Evolutionary conservation across 345 rosid genomes (phyloP), one percentile per base, ranked within the genome.

Genomic region (Gynandropsis gynandra): DNA sequence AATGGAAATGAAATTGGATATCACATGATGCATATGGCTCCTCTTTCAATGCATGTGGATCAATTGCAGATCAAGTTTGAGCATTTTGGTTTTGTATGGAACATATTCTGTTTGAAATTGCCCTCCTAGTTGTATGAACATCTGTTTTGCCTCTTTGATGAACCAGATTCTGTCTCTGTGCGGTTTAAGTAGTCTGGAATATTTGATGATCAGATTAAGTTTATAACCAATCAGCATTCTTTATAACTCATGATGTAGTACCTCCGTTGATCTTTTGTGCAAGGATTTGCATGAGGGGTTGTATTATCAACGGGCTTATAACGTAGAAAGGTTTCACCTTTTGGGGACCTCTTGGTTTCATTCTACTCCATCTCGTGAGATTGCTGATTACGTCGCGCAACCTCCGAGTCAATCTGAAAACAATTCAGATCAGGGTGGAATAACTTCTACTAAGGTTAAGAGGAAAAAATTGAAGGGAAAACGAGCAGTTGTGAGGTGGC

Each of bases 401-500:
- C 51, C 54, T 19, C 46, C 34, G 0, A 46, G 54, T 36, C 47
- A 61, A 18, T 54, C 68, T 32, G 79, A 54, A 17, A 52, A 63
- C 19, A 27, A 31, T 50, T 52, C 29, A 16, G 19, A 17, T 46
- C 64, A 18, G 50, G 70, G 50, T 46, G 80, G 62, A 31, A 50
- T 49, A 37, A 51, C 52, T 66, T 71, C 47, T 56, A 55, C 31
- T n/a, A 76, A 76, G 68, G 32, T 59, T 49, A 75, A 74, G 80
- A 79, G 90, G 83, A 79, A 75, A 53, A 87, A 82, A 53, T 68
- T 78, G 27, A 92, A 87, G 52, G 94, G 95, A 20, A 88, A 87
- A 60, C 73, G 95, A n/a, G 94, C 88, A 8, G 88, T 88, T 21
- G 90, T 85, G 10, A 75, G 81, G 72, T 87, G 94, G 97, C 71